phyloP scores from a whole-genome alignment of 2,329 filamentous ascomycete genomes.

The Erysiphe pulchra region DNA sequence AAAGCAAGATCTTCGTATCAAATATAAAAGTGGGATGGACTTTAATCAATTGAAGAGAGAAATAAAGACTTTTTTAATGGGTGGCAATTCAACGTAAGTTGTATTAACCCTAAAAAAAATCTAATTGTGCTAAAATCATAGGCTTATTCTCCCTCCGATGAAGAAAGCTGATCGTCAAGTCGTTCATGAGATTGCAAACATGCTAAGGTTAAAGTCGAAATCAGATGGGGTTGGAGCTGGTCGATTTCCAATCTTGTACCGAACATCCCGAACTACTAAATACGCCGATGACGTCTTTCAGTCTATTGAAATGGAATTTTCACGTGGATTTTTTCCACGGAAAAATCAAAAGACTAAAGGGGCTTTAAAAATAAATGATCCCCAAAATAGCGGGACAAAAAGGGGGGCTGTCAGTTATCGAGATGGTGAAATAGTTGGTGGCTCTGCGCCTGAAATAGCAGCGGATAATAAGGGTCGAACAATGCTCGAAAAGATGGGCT shows the following conservation, averaged over 20 bases:
- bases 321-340: conserved; percentile 28
- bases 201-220: conserved; percentile 58
- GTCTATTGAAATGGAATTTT: conserved; percentile 20
- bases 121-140: conserved; percentile 13
- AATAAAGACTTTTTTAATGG: conserved; percentile 42
- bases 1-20: conserved; percentile 32
- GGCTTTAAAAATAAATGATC: conserved; percentile 13
- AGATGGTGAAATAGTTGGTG: conserved; percentile 76
- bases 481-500: conserved; percentile 95
- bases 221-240: conserved; percentile 49
- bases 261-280: conserved; percentile 37
- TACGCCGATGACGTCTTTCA: conserved; percentile 33
- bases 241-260: conserved; percentile 53
- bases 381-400: conserved; percentile 12
- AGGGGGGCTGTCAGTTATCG: conserved; percentile 30
- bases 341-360: conserved; percentile 18
- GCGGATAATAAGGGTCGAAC: conserved; percentile 58
- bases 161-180: conserved; percentile 49
- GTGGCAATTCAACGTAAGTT: conserved; percentile 33
- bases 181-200: conserved; percentile 54
- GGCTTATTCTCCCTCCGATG: conserved; percentile 61
- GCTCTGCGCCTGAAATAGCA: conserved; percentile 59
- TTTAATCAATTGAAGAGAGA: conserved; percentile 47
- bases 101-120: not conserved
- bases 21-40: conserved; percentile 48